A percentile compares a stretch with the other conserved stretches of the same genome.
phyloP scores from a whole-genome alignment of 1,284 basidiomycete species.

The Irpex sp. region DNA sequence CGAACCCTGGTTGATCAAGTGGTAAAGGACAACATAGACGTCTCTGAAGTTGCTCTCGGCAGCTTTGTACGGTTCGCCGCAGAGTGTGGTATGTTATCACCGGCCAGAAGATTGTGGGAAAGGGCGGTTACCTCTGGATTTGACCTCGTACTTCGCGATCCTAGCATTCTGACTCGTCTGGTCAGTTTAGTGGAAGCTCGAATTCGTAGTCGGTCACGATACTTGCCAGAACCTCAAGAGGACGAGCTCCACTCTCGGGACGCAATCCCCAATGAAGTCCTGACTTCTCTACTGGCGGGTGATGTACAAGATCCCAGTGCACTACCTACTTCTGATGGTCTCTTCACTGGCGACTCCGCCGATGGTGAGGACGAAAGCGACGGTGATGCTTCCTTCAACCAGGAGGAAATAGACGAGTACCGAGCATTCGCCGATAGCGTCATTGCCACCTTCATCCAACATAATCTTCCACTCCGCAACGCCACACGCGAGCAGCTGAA shows the following conservation, averaged over 20 bases:
- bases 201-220: conserved; percentile 10
- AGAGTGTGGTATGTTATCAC: conserved; percentile 39
- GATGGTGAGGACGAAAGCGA: not conserved
- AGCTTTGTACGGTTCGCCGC: conserved; percentile 46
- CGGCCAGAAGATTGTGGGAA: conserved; percentile 54
- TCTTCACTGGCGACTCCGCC: not conserved
- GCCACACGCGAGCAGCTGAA: conserved; percentile 52
- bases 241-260: not conserved
- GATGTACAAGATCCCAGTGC: not conserved
- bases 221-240: not conserved
- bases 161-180: conserved; percentile 49
- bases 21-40: conserved; percentile 33
- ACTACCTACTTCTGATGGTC: not conserved
- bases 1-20: conserved; percentile 47
- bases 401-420: conserved; percentile 24
- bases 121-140: conserved; percentile 43
- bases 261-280: not conserved
- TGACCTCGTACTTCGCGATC: conserved; percentile 40
- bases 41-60: conserved; percentile 42
- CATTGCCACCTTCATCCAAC: conserved; percentile 37
- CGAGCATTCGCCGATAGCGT: conserved; percentile 43
- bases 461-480: conserved; percentile 42
- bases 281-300: not conserved
- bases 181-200: conserved; percentile 47
- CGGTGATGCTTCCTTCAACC: not conserved